Evolutionary conservation across 495 filamentous ascomycete genomes (phyloP), one percentile per base, ranked within the genome.

Genomic region (Lasiosphaeriaceae sp.): DNA sequence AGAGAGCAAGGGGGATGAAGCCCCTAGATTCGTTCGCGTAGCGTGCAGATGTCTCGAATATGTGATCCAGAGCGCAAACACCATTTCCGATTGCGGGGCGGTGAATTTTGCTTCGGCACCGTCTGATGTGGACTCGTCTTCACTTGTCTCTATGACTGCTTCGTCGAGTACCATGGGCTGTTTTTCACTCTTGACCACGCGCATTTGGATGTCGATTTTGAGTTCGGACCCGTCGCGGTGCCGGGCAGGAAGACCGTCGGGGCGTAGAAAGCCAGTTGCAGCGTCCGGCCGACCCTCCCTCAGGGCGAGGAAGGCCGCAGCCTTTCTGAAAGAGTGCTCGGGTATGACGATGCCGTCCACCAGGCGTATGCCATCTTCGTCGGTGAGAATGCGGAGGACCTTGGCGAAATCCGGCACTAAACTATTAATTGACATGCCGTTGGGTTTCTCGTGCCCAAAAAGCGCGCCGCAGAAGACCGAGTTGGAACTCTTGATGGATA

Each of bases 301-400:
- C 47, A 97, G 74, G 5, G 90, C 86, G 16, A 96, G 80, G 47
- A 95, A 80, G 1, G 89, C 90, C 59, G 90, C 81, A 14, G 94
- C 95, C 51, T 92, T 87, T 37, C 95, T 84, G 70, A 97, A 97
- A 57, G 88, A 94, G 67, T 96, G 90, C 71, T 98, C 94, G 5
- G 94, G 95, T 51, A 98, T 86, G 26, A 98, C 92, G 52, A 97
- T 91, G n/a, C 94, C 95, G 68, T 98, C 95, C 16, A 87, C 80
- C 19, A 97, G 78, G 21, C 80, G 76, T 48, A 96, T 78, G 43
- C 89, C 82, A 60, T 97, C 93, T 64, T 97, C 90, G 53, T 96
- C 89, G 3, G 83, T 89, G 51, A 98, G 77, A 46, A 93, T 79
- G 47, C 83, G 78, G 44, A 98, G 75, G 23, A 96, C 82, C 57